Base-by-base conservation (phyloP, 495 filamentous ascomycete species). In the Parathielavia hyrcaniae region DNA sequence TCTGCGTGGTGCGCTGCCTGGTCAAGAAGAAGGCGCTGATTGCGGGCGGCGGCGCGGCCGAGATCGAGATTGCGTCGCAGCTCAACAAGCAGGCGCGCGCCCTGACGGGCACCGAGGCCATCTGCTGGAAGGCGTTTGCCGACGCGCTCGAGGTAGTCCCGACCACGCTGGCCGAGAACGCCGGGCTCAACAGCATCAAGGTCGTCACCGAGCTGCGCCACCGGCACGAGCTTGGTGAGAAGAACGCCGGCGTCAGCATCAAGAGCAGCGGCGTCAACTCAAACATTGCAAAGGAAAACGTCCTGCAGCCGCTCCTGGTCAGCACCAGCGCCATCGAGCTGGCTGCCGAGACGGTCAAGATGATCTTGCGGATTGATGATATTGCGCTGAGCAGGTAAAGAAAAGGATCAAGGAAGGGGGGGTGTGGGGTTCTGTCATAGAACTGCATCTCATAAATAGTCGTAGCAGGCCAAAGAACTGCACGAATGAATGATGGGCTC, bases 11-110 rank as follows among this genome's bases (percentile, higher is more conserved):
- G 66, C 88, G 93, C 59, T 98, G 93, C 68, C 79, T 98, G 32
- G 93, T 98, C 63, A 98, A 98, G 85, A 97, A 97, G 84, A 92
- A 90, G 73, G 93, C 93, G 17, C 81, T 98, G 53, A 93, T 98
- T 61, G 92, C 93, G 20, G 93, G 93, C 72, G 93, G 93, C 64
- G 93, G 93, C 65, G 93, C 93, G 10, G 89, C 93, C 12, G 93
- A 98, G 71, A 91, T 97, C 58, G 89, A 97, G 73, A 90, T 97
- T 60, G 88, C 93, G 12, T 84, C 92, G 40, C 75, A 84, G 45
- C 81, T 98, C 16, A 80, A 85, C 53, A 86, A 86, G 73, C 85
- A 88, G 65, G 83, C 91, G n/a, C 86, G 89, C 64, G 82, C 82
- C 45, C 80, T 96, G 35, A 84, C 82, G 0, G 95, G 95, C 52